These are phyloP conservation scores for Dendrostoma leiphaemia DNA, from an alignment of 2,329 filamentous ascomycete species.

Conservation along the genomic window DNA sequence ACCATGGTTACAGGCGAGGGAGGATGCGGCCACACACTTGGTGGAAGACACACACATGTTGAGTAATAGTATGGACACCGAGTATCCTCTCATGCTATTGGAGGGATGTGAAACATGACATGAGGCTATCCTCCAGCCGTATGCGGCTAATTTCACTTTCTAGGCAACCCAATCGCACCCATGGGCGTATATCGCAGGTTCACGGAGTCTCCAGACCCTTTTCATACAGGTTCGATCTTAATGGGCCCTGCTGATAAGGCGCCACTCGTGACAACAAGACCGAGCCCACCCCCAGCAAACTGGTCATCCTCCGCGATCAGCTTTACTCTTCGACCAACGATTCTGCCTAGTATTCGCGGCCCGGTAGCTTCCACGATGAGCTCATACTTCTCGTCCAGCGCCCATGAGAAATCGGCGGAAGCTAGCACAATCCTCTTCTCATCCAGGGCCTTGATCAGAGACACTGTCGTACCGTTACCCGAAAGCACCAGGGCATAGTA, in stretches of 20 bases:
- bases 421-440: slow-evolving; percentile 20
- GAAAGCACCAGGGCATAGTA: slow-evolving; percentile 28
- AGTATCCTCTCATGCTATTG: too few relatives aligned
- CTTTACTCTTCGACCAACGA: slow-evolving; percentile 4
- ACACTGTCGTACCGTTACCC: slow-evolving; percentile 11
- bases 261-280: slow-evolving; percentile 22
- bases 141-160: too few relatives aligned
- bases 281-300: slow-evolving; percentile 23
- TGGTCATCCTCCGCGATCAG: slow-evolving; percentile 21
- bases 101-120: too few relatives aligned
- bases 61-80: too few relatives aligned
- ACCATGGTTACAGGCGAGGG: too few relatives aligned
- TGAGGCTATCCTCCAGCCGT: too few relatives aligned
- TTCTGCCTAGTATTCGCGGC: neutral
- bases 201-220: too few relatives aligned
- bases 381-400: slow-evolving; percentile 21
- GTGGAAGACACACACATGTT: too few relatives aligned
- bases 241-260: slow-evolving; percentile 21
- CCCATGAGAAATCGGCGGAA: slow-evolving; percentile 20
- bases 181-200: too few relatives aligned
- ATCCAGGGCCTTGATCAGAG: slow-evolving; percentile 24
- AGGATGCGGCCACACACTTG: too few relatives aligned
- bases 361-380: slow-evolving; percentile 15
- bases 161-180: too few relatives aligned
- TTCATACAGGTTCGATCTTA: slow-evolving; percentile 5